phyloP scores from a whole-genome alignment of 257 asterid genomes.

The Leptodermis oblonga region DNA sequence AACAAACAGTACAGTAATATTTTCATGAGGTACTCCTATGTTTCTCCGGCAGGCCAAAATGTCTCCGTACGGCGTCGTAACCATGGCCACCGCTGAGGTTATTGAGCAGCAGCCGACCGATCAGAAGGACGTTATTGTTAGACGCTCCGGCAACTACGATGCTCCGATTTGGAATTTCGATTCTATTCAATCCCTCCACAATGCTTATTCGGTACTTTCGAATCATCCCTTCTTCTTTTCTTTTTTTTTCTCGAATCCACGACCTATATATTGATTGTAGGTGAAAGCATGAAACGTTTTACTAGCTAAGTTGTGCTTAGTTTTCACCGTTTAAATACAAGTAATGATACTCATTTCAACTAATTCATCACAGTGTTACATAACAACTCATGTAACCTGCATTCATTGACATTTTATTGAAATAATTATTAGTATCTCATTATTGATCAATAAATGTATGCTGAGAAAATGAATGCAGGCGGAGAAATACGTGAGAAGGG shows the following conservation, averaged over 20 bases:
- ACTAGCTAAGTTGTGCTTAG: no score
- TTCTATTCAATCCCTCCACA: conserved; percentile 34
- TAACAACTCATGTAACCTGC: no score
- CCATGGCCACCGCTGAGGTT: conserved; percentile 2
- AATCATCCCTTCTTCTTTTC: neutral
- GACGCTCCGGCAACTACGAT: conserved; percentile 44
- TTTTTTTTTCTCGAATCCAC: no score
- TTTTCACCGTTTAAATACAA: no score
- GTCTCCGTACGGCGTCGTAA: no score
- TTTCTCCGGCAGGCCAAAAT: neutral
- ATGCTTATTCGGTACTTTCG: conserved; percentile 25
- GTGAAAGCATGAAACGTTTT: no score
- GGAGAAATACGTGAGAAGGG: conserved; percentile 5
- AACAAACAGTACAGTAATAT: neutral
- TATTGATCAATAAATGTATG: no score
- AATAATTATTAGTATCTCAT: no score
- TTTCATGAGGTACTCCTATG: neutral
- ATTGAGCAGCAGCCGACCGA: conserved; percentile 8
- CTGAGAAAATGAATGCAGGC: neutral
- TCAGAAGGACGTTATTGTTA: neutral
- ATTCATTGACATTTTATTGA: no score
- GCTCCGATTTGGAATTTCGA: conserved; percentile 37
- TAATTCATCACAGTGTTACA: no score
- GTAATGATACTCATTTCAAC: no score
- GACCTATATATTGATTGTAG: no score